A percentile compares a stretch with the other conserved stretches of the same genome.
phyloP scores from a whole-genome alignment of 805 yeast species.

The Clavispora phyllophila region DNA sequence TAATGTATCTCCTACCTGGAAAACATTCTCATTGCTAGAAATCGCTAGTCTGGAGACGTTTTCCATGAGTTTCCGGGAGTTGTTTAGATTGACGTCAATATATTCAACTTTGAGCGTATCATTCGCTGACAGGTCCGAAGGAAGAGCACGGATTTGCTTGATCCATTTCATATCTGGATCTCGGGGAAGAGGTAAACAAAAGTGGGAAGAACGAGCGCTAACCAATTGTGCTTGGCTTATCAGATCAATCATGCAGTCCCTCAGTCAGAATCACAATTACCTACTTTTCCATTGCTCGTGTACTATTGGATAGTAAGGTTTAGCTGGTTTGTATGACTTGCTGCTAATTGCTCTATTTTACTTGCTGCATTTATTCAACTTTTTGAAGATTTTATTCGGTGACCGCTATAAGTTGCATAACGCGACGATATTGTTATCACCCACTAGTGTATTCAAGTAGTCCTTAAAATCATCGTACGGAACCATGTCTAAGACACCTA shows the following conservation, averaged over 20 bases:
- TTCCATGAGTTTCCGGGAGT: constrained; percentile 29
- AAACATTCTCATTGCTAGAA: constrained; percentile 1
- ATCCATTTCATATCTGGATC: constrained; percentile 18
- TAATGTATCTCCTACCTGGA: constrained; percentile 2
- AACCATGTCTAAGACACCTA: constrained; percentile 1
- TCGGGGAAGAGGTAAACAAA: too few relatives aligned
- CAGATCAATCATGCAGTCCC: too few relatives aligned
- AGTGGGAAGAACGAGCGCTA: too few relatives aligned
- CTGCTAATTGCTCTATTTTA: too few relatives aligned
- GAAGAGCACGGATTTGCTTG: constrained; percentile 26
- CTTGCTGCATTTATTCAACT: too few relatives aligned
- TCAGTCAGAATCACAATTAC: too few relatives aligned
- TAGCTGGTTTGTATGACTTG: too few relatives aligned
- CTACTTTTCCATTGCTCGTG: too few relatives aligned
- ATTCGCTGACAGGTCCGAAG: constrained; percentile 26
- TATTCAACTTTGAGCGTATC: constrained; percentile 33
- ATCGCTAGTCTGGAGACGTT: constrained; percentile 13
- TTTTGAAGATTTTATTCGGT: too few relatives aligned
- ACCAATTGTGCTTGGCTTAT: too few relatives aligned
- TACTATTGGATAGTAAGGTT: too few relatives aligned
- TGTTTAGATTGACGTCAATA: constrained; percentile 34
- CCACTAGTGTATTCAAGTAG: background rate
- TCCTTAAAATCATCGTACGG: background rate
- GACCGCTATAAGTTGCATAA: background rate
- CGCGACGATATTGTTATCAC: background rate